Evolutionary conservation across 1,284 basidiomycete genomes (phyloP), one percentile per base, ranked within the genome.

Genomic region (Gymnopus androsaceus): DNA sequence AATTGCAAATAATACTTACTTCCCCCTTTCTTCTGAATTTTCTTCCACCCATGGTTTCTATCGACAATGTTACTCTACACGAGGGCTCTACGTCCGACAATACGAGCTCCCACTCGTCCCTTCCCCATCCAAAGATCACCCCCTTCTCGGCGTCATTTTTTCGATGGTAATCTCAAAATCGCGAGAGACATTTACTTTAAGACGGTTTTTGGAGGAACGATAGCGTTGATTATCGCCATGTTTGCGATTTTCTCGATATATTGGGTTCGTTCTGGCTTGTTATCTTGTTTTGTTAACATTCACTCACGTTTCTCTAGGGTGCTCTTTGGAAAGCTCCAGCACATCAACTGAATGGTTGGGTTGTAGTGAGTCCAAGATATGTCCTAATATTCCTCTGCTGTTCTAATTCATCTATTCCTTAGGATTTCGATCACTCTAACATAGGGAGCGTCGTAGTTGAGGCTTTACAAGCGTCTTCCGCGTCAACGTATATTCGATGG

Each of bases 381-480:
- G 28, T 33, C 15, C 56, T 6, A 30, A 5, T 21, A 19, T 34
- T 17, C 58, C 17, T 1, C 15, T 9, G 17, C 25, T 21, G 15
- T 34, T 21, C 36, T 30, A 52, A 23, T 25, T 30, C 41, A 51
- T 51, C 42, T 11, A 48, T 19, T 12, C 48, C n/a, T n/a, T n/a
- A 84, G 82, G 80, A 84, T 62, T 84, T 83, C 58, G 83, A 84
- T 54, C 78, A 77, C 14, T 75, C 69, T 9, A 54, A 65, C 7
- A 66, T 83, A 17, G 81, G 83, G 3, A 67, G 72, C 44, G 61
- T 64, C 0, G 75, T 83, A n/a, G 67, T 1, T 59, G 67, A 55
- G 64, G 66, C 4, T 62, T 47, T 61, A 12, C n/a, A 82, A 6
- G 66, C 66, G n/a, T 61, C 59, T 4, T 54, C 70, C 9, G 60